Conservation (phyloP, 345 rosid species). For the Eutrema yunnanense region DNA sequence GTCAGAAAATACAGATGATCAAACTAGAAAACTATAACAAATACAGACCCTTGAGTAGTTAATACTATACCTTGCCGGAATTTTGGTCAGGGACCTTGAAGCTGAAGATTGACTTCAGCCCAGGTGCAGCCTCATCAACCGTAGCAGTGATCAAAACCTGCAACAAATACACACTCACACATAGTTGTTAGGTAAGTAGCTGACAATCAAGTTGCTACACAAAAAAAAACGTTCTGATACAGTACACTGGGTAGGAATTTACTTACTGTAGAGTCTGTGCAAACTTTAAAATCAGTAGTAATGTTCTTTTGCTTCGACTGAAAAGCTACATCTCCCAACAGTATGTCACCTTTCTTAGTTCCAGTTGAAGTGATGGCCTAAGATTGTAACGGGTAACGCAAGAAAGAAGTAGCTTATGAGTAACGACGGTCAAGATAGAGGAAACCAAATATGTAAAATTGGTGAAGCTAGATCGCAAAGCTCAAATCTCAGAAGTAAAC, state of each 20-base stretch:
- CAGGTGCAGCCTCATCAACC: constrained; percentile 82
- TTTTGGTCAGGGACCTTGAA: constrained; percentile 85
- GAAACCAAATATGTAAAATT: background rate
- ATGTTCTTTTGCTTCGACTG: constrained; percentile 78
- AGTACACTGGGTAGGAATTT: background rate
- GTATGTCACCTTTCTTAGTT: constrained; percentile 65
- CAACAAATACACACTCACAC: constrained; percentile 1
- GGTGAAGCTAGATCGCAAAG: background rate
- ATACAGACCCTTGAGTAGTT: background rate
- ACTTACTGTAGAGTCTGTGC: constrained; percentile 69
- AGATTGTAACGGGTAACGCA: background rate
- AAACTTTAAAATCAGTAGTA: constrained; percentile 80
- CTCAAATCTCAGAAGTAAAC: background rate
- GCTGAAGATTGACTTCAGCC: constrained; percentile 74
- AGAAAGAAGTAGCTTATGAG: background rate
- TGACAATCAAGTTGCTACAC: background rate
- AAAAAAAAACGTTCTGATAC: background rate
- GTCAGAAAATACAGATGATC: background rate
- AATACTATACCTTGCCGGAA: constrained; percentile 71
- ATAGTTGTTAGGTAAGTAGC: background rate
- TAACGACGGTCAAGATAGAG: background rate
- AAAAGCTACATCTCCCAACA: constrained; percentile 74
- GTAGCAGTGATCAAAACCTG: constrained; percentile 80
- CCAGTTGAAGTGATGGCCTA: constrained; percentile 79
- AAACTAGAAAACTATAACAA: background rate